Conservation (phyloP, 2,329 filamentous ascomycete species). For the Aurifilum marmelostoma region DNA sequence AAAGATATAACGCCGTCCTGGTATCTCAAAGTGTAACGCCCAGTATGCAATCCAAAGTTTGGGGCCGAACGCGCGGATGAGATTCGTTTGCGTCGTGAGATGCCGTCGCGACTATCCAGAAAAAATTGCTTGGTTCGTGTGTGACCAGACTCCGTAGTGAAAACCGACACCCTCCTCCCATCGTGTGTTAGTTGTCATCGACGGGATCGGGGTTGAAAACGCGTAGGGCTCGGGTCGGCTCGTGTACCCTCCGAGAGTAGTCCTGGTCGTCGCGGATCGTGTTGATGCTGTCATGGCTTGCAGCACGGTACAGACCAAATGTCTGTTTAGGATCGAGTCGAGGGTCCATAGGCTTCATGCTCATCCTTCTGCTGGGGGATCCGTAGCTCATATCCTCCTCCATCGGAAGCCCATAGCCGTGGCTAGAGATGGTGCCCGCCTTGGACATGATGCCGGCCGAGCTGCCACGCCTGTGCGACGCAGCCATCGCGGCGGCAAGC, state of each 20-base stretch:
- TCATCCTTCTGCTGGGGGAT: constrained; percentile 41
- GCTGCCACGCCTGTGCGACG: constrained; percentile 51
- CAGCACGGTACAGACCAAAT: constrained; percentile 57
- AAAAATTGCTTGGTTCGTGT: background rate
- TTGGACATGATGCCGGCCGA: constrained; percentile 53
- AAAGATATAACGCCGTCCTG: constrained; percentile 45
- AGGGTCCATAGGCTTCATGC: constrained; percentile 62
- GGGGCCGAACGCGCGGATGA: constrained; percentile 28
- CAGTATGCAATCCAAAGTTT: constrained; percentile 40
- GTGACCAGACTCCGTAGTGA: background rate
- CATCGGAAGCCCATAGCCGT: constrained; percentile 29
- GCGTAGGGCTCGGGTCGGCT: constrained; percentile 57
- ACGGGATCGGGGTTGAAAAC: constrained; percentile 65
- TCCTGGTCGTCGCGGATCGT: constrained; percentile 68
- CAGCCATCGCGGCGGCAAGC: constrained; percentile 47
- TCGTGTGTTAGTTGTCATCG: constrained; percentile 37
- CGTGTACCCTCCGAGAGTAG: constrained; percentile 63
- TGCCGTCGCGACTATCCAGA: constrained; percentile 28
- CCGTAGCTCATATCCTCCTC: constrained; percentile 28
- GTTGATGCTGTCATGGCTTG: constrained; percentile 65
- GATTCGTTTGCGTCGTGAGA: constrained; percentile 41
- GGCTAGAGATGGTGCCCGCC: constrained; percentile 46
- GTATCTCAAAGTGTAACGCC: constrained; percentile 48
- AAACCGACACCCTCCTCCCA: background rate
- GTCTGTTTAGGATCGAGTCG: constrained; percentile 63